Evolutionary conservation across 768 basidiomycete genomes (phyloP).

Genomic region (Mycena belliarum): DNA sequence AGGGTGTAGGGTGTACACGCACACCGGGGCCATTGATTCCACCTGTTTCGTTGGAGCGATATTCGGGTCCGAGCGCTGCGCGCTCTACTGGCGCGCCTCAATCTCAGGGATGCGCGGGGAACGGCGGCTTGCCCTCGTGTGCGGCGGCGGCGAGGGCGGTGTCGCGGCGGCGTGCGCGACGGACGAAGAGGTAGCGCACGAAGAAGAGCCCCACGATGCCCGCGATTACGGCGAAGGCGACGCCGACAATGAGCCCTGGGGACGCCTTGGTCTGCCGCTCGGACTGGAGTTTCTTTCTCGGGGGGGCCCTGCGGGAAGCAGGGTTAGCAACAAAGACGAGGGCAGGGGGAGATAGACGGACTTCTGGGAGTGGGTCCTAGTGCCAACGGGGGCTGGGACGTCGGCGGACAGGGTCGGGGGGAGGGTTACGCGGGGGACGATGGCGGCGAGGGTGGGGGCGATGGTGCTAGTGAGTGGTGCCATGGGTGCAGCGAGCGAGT

Average conservation of each 20-base stretch:
- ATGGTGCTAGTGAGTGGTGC: too few species aligned
- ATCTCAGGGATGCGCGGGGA: too few species aligned
- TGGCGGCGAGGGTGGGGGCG: neutral
- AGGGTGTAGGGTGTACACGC: too few species aligned
- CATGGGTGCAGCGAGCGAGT: too few species aligned
- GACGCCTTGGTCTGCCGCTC: neutral
- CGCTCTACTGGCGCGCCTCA: too few species aligned
- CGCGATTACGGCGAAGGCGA: neutral
- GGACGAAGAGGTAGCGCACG: neutral
- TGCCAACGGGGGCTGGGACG: neutral
- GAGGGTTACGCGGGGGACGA: neutral
- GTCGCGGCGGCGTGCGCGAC: neutral
- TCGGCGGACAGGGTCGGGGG: neutral
- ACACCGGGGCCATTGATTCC: too few species aligned
- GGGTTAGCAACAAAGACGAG: too few species aligned
- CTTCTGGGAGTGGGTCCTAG: neutral
- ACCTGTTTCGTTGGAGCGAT: too few species aligned
- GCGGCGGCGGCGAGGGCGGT: neutral
- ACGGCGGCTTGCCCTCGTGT: too few species aligned
- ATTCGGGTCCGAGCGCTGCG: too few species aligned
- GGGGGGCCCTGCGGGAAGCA: neutral
- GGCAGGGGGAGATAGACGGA: neutral
- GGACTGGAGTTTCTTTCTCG: neutral
- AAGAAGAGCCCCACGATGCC: neutral
- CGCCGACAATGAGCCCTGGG: neutral